Conservation (phyloP, 1,139 yeast genomes). For the Blastobotrys capitulatus region DNA sequence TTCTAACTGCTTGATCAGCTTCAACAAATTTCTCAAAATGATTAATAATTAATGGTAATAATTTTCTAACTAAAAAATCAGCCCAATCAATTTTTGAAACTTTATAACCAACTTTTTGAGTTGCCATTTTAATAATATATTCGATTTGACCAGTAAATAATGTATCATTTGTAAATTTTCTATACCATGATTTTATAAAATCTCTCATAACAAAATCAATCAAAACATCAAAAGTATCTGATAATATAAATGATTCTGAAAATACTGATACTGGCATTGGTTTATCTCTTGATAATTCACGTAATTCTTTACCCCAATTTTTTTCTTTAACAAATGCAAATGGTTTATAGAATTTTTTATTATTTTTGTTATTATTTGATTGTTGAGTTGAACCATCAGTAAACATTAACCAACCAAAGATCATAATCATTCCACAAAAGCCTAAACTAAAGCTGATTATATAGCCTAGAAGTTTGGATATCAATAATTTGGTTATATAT, state of each 20-base stretch:
- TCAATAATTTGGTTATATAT: constrained; percentile 19
- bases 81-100: constrained; percentile 48
- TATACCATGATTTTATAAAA: constrained; percentile 64
- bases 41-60: constrained; percentile 61
- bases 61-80: constrained; percentile 48
- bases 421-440: constrained; percentile 10
- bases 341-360: constrained; percentile 9
- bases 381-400: constrained; percentile 13
- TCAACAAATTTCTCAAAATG: constrained; percentile 52
- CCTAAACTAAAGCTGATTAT: constrained; percentile 20
- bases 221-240: constrained; percentile 49
- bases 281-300: constrained; percentile 19
- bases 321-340: constrained; percentile 20
- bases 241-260: constrained; percentile 48
- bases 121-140: constrained; percentile 42
- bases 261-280: constrained; percentile 36
- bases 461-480: constrained; percentile 21
- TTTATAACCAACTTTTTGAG: constrained; percentile 40
- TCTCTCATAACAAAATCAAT: constrained; percentile 50
- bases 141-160: constrained; percentile 53
- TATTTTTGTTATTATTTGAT: constrained; percentile 6
- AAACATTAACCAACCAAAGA: constrained; percentile 15
- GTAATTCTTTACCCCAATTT: constrained; percentile 22
- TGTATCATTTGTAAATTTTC: constrained; percentile 42
- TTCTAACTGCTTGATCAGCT: constrained; percentile 42